phyloP scores from a whole-genome alignment of 2,329 filamentous ascomycete genomes.

The Dactylellina leptospora region DNA sequence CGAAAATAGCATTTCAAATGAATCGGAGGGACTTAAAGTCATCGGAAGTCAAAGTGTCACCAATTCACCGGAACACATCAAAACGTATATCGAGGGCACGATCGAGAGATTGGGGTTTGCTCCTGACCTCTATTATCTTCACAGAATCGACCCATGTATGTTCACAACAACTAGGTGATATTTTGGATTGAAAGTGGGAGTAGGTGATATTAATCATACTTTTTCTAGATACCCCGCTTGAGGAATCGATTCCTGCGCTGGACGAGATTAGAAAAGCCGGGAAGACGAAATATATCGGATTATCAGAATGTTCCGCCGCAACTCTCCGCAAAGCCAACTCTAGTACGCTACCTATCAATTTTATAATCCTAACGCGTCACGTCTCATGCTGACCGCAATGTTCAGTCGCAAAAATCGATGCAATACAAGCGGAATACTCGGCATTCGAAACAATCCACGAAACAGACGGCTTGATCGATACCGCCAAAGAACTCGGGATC shows the following conservation, averaged over 20 bases:
- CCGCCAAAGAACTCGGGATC: not conserved
- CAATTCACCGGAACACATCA: not conserved
- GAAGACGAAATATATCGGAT: not conserved
- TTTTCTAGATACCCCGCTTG: not conserved
- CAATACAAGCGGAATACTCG: not conserved
- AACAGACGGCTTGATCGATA: not conserved
- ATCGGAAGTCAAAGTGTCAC: not conserved
- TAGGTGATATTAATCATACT: not conserved
- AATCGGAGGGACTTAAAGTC: not conserved
- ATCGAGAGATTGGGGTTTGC: not conserved
- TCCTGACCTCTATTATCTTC: not conserved
- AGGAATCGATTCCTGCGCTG: not conserved
- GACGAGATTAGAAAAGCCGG: not conserved
- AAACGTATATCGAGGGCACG: not conserved
- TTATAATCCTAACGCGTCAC: not conserved
- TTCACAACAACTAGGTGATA: not conserved
- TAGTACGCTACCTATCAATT: not conserved
- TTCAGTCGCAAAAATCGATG: not conserved
- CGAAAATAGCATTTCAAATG: not conserved
- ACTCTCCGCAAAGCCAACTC: not conserved
- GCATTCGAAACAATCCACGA: not conserved
- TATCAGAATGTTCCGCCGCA: not conserved
- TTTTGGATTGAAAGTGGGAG: not conserved
- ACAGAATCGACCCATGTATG: not conserved
- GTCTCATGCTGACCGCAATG: not conserved